Conservation (phyloP, 2,329 filamentous ascomycete genomes). For the Phyllosticta ampelicida region DNA sequence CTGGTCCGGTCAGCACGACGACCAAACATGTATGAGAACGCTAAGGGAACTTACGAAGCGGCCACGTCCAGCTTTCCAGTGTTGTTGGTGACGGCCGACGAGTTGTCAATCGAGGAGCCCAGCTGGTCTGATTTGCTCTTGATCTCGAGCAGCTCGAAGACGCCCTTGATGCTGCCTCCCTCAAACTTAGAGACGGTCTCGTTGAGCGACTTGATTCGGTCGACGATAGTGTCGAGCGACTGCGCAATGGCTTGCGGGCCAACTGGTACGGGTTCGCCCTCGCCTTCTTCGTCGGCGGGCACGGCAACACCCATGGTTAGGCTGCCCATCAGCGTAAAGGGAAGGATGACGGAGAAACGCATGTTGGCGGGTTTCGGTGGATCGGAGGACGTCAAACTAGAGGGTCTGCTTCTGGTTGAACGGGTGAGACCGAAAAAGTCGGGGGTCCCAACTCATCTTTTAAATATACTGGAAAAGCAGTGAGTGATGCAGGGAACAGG, state of each 20-base stretch:
- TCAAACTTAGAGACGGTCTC: background rate
- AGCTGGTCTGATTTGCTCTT: background rate
- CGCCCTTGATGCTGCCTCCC: background rate
- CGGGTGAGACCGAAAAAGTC: background rate
- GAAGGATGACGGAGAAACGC: background rate
- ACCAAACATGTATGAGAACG: no score
- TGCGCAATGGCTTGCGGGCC: background rate
- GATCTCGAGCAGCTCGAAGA: constrained; percentile 4
- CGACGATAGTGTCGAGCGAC: background rate
- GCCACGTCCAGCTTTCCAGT: background rate
- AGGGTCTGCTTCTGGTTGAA: background rate
- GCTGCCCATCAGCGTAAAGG: background rate
- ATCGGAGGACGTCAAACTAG: background rate
- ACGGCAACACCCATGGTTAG: background rate
- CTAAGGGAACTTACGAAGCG: background rate
- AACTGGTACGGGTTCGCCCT: background rate
- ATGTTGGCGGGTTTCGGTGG: background rate
- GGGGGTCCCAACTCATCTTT: background rate
- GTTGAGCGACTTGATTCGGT: constrained; percentile 1
- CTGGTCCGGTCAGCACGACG: background rate
- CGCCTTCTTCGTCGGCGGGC: background rate
- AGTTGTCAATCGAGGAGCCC: background rate
- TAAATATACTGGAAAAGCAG: background rate
- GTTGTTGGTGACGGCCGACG: background rate
- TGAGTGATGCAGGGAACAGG: background rate